Evolutionary conservation across 163 green algal species (phyloP).

Genomic region (Scenedesmus sp.): DNA sequence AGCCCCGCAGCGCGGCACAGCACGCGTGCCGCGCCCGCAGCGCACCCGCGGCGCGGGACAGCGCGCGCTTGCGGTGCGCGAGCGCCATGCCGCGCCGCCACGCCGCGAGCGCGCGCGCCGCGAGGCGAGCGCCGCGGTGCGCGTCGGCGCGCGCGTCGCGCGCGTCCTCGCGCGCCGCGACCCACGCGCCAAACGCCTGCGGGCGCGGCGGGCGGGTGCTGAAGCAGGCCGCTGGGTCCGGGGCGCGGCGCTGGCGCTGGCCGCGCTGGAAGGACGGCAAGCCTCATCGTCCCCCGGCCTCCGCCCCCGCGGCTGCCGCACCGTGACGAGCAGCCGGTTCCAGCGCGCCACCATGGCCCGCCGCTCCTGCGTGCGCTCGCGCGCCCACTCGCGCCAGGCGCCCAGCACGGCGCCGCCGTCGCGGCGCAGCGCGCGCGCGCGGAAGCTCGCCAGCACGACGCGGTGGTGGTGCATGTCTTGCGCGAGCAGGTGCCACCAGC

Average conservation of each 20-base stretch:
- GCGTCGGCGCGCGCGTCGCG: not conserved
- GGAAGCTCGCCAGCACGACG: not conserved
- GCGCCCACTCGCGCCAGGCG: conserved; percentile 30
- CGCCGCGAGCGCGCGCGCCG: not conserved
- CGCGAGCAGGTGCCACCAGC: conserved; percentile 17
- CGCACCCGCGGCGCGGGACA: not conserved
- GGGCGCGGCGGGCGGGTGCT: no score
- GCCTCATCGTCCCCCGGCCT: no score
- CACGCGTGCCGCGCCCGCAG: not conserved
- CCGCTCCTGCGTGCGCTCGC: conserved; percentile 20
- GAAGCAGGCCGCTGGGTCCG: no score
- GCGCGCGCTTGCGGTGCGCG: conserved; percentile 19
- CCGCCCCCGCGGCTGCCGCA: no score
- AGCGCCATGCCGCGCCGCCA: conserved; percentile 32
- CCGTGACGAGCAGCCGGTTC: conserved; percentile 35
- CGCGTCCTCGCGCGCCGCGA: conserved; percentile 1
- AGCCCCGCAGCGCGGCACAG: conserved; percentile 2
- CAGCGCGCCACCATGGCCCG: conserved; percentile 20
- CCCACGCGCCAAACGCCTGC: conserved; percentile 35
- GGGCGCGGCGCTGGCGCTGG: no score
- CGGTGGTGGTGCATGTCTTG: conserved; percentile 41
- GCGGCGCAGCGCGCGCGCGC: conserved; percentile 13
- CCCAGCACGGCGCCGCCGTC: conserved; percentile 29
- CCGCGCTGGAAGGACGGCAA: no score
- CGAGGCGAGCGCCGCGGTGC: not conserved